These are phyloP conservation scores for Waltiozyma sp. DNA, from an alignment of 1,139 yeast genomes.

Conservation along the genomic window DNA sequence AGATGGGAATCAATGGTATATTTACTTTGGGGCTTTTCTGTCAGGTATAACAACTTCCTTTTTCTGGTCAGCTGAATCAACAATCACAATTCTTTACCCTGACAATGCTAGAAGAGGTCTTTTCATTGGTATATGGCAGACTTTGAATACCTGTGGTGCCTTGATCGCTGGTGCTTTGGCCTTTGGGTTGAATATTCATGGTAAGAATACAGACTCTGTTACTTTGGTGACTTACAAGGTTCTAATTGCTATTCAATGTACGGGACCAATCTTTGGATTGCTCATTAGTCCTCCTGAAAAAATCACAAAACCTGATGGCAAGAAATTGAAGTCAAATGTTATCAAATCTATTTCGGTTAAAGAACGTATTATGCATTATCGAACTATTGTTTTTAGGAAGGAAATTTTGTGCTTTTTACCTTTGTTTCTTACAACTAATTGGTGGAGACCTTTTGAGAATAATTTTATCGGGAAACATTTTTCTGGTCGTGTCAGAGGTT, in stretches of 20 bases:
- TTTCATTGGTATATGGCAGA: constrained; percentile 18
- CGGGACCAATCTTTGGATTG: constrained; percentile 12
- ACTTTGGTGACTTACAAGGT: constrained; percentile 16
- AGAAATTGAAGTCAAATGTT: not conserved
- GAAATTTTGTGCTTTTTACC: constrained; percentile 7
- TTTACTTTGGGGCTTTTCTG: constrained; percentile 13
- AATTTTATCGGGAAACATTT: constrained; percentile 19
- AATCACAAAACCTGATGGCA: constrained; percentile 13
- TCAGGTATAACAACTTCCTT: constrained; percentile 15
- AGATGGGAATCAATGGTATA: constrained; percentile 16
- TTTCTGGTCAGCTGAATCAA: constrained; percentile 18
- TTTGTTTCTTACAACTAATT: constrained; percentile 10
- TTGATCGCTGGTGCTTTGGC: constrained; percentile 17
- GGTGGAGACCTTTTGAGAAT: constrained; percentile 19
- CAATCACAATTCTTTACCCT: constrained; percentile 16
- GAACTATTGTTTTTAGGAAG: constrained; percentile 3
- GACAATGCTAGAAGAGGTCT: constrained; percentile 13
- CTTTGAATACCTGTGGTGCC: constrained; percentile 15
- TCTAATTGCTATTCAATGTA: constrained; percentile 15
- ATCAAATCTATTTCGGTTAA: constrained; percentile 1
- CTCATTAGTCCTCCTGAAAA: constrained; percentile 15
- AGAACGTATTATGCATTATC: constrained; percentile 6
- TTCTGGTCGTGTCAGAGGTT: constrained; percentile 18
- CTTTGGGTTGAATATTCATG: constrained; percentile 11
- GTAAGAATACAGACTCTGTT: constrained; percentile 11